Base-by-base conservation (phyloP, 2,329 filamentous ascomycete genomes). In the Incumbomyces delicatus region DNA sequence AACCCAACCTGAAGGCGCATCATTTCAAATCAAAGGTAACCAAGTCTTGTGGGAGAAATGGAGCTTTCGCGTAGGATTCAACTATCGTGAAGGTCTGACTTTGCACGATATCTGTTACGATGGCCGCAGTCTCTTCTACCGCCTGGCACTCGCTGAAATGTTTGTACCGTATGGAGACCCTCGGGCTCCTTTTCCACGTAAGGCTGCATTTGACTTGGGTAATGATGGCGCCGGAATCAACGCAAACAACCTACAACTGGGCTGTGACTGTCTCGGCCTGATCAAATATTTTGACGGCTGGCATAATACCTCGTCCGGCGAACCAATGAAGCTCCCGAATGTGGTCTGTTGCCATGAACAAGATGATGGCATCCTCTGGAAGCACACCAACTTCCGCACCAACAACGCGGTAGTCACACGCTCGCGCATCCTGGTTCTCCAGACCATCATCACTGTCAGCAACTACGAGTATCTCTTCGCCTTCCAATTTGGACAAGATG, bases 391-490 rank as follows among this genome's bases (percentile, higher is more conserved):
- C 47, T 60, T 56, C 44, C 61, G 63, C 6, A 66, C 63, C 0
- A 51, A 56, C 11, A 63, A 64, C 37, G 60, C 62, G 1, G 58
- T 59, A 0, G 62, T 66, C 0, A 61, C 58, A 3, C 57, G 65
- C 4, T 58, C 59, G 8, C 55, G 65, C 11, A 46, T 61, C 4
- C 54, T 69, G 1, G 57, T 65, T 10, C 45, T 68, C n/a, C 64
- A 67, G 27, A 63, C 58, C 1, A 65, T 67, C 50, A 64, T 65
- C 49, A 69, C 66, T 0, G 64, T 70, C 11, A 61, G 60, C 43
- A 69, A 70, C 51, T 69, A 69, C 50, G 67, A 69, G 48, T 69
- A 69, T 40, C 68, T 66, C 16, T 70, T 71, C 46, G 63, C 62
- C 3, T 71, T 65, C 43, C 57, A 66, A 16, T 70, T 71, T 44